A percentile compares a stretch with the other conserved stretches of the same genome.
These are phyloP conservation scores for Pleurotus salmoneostramineus DNA, from an alignment of 768 basidiomycete species.

Conservation along the genomic window DNA sequence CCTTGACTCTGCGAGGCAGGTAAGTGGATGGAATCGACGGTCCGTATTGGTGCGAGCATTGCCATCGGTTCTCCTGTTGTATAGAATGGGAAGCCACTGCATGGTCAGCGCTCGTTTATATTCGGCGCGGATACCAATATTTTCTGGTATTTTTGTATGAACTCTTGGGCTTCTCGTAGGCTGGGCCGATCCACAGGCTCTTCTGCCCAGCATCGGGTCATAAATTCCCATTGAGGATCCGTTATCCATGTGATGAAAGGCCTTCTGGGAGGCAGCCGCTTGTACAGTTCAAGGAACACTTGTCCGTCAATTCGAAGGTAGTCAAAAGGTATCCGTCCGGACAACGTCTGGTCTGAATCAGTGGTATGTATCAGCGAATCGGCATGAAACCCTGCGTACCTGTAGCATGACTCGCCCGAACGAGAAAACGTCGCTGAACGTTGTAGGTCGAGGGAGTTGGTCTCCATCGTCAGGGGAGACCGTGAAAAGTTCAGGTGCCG, in stretches of 20 bases:
- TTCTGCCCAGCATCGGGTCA: constrained; percentile 7
- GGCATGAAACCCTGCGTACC: neutral
- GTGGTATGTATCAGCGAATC: neutral
- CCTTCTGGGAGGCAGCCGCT: constrained; percentile 4
- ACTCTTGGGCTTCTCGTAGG: neutral
- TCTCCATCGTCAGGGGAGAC: neutral
- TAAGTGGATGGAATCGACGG: too few relatives aligned
- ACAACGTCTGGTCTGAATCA: neutral
- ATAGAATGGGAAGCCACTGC: neutral
- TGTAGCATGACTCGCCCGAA: constrained; percentile 1
- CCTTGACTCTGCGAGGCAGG: too few relatives aligned
- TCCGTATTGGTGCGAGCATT: too few relatives aligned
- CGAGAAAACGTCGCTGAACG: neutral
- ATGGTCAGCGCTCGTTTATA: neutral
- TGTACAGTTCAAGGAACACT: constrained; percentile 5
- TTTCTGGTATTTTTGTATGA: neutral
- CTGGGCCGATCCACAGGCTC: constrained; percentile 1
- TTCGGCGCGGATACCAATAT: neutral
- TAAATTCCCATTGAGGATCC: constrained; percentile 10
- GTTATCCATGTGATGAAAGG: constrained; percentile 4
- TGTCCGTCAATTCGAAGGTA: constrained; percentile 1
- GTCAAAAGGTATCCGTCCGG: constrained; percentile 2
- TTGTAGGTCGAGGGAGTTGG: neutral
- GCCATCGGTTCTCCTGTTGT: neutral
- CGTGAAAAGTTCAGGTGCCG: neutral